phyloP scores from a whole-genome alignment of 805 yeast species.

The Kodamaea restingae region DNA sequence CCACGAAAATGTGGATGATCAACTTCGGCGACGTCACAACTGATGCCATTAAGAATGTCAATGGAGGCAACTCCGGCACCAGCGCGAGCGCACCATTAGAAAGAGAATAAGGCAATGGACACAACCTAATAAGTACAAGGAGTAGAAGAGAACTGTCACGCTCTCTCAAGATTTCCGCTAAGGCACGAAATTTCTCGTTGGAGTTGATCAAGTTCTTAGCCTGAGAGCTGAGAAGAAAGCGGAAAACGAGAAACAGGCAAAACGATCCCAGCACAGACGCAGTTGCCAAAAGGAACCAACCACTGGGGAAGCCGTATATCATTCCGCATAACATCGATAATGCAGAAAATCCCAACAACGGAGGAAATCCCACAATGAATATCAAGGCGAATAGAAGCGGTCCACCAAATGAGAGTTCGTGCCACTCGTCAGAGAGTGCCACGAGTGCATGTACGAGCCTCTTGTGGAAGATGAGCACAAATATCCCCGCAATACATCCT shows the following conservation, averaged over 20 bases:
- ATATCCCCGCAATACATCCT: slow-evolving; percentile 16
- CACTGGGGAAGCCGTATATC: slow-evolving; percentile 74
- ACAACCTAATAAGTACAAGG: slow-evolving; percentile 68
- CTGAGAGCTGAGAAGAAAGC: slow-evolving; percentile 50
- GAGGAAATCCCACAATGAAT: slow-evolving; percentile 81
- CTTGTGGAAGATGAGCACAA: slow-evolving; percentile 33
- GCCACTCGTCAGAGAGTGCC: slow-evolving; percentile 43
- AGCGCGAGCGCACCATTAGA: slow-evolving; percentile 92
- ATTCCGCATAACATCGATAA: slow-evolving; percentile 68
- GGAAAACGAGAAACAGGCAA: slow-evolving; percentile 65
- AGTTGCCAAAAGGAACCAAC: slow-evolving; percentile 71
- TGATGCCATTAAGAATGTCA: slow-evolving; percentile 67
- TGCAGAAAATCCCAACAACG: slow-evolving; percentile 76
- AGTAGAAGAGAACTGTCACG: slow-evolving; percentile 59
- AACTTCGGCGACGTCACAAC: slow-evolving; percentile 77
- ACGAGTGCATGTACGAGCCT: slow-evolving; percentile 36
- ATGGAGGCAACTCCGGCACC: slow-evolving; percentile 65
- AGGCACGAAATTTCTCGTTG: slow-evolving; percentile 66
- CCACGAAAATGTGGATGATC: slow-evolving; percentile 71
- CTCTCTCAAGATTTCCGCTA: slow-evolving; percentile 70
- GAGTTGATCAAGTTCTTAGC: slow-evolving; percentile 58
- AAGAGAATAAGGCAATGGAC: slow-evolving; percentile 91
- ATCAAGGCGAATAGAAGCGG: slow-evolving; percentile 49
- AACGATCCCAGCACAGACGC: slow-evolving; percentile 74
- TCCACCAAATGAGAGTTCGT: slow-evolving; percentile 36